A percentile compares a stretch with the other conserved stretches of the same genome.
These are phyloP conservation scores for Pythium aquatile DNA, from an alignment of 352 stramenopile species.

Conservation along the genomic window DNA sequence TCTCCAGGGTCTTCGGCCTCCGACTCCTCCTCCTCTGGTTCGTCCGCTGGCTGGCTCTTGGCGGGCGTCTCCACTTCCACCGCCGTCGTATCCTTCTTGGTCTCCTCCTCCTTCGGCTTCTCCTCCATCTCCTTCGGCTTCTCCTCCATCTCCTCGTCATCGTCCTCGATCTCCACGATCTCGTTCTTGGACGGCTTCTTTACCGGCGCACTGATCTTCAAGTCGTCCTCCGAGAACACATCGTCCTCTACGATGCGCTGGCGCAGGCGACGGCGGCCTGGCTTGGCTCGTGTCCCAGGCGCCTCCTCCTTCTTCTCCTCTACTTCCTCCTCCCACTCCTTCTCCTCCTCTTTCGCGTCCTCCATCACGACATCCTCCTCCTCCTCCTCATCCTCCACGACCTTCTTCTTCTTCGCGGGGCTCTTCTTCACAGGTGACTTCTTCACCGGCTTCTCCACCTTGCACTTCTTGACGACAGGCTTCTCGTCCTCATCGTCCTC, in stretches of 20 bases:
- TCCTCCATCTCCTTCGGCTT: slow-evolving; percentile 3
- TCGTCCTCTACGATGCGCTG: slow-evolving; percentile 60
- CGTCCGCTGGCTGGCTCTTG: slow-evolving; percentile 17
- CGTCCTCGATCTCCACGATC: slow-evolving; percentile 22
- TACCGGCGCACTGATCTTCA: slow-evolving; percentile 29
- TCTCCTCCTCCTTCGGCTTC: slow-evolving; percentile 3
- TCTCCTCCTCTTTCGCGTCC: slow-evolving; percentile 5
- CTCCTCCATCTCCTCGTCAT: slow-evolving; percentile 17
- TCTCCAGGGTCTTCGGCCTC: slow-evolving; percentile 18
- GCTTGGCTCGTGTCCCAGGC: slow-evolving; percentile 6
- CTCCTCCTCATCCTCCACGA: not conserved
- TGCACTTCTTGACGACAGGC: slow-evolving; percentile 20
- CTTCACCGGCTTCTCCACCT: slow-evolving; percentile 10
- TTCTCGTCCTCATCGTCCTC: slow-evolving; percentile 10
- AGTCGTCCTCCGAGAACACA: slow-evolving; percentile 38
- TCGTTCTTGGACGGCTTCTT: slow-evolving; percentile 22
- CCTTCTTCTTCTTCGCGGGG: slow-evolving; percentile 10
- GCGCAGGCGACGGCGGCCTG: slow-evolving; percentile 55
- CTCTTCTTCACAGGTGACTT: slow-evolving; percentile 2
- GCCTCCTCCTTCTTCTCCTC: slow-evolving; percentile 17
- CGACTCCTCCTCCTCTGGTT: slow-evolving; percentile 25
- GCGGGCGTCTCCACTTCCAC: slow-evolving; percentile 9
- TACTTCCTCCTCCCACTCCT: slow-evolving; percentile 24
- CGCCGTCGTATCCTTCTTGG: slow-evolving; percentile 6
- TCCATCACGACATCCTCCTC: slow-evolving; percentile 3